Evolutionary conservation across 768 basidiomycete genomes (phyloP), one percentile per base, ranked within the genome.

Genomic region (Tulasnella sp.): DNA sequence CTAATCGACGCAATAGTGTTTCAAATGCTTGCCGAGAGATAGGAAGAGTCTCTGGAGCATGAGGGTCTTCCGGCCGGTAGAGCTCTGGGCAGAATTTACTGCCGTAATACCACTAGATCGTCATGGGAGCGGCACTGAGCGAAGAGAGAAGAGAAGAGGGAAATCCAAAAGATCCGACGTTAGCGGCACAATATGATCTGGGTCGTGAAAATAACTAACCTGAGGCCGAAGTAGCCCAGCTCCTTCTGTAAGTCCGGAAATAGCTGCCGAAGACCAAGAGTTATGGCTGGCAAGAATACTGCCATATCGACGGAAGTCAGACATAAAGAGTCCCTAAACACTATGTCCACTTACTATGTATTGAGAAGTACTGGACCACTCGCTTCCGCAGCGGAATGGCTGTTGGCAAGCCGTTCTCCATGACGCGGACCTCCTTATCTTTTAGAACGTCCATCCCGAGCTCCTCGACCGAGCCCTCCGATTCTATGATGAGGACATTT

Each of bases 401-500:
- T 41, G 60, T 66, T 67, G 64, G 43, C 34, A 15, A n/a, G n/a
- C n/a, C n/a, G n/a, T n/a, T n/a, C n/a, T n/a, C 30, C 27, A 60
- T 52, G 9, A 32, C 38, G 11, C 64, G 69, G 38, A 69, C 66
- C 24, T 67, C 56, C 0, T 7, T 38, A 5, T 5, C 7, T 38
- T 38, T 38, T 15, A 15, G 34, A 7, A 7, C 15, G 34, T 38
- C 34, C 34, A 38, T 38, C 34, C 34, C 56, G 26, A 47, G 56
- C 56, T 58, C 44, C 9, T 63, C 56, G 4, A 68, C 42, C 68
- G 68, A 71, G n/a, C 58, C 62, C 56, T 73, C 72, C 10, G 72
- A 63, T 47, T 73, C 72, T 23, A 73, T 61, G 42, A 73, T 62
- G 29, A 72, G 32, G 43, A 73, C 71, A 3, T 61, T 55, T 50